Conservation (phyloP, 805 yeast genomes). For the Cephaloascus fragrans region DNA sequence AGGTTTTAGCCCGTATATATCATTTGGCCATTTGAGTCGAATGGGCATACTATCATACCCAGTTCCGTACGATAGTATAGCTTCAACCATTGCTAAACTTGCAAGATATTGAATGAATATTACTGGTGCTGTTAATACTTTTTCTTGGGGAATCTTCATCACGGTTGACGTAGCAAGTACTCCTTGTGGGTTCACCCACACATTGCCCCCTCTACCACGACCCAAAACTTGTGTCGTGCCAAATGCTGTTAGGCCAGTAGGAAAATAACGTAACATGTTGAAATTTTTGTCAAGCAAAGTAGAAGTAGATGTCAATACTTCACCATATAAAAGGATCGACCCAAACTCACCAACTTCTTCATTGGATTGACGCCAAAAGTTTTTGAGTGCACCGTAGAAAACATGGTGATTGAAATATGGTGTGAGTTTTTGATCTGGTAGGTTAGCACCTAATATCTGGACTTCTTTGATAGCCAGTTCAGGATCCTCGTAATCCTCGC, state of each 20-base stretch:
- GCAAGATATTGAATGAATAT: conserved; percentile 84
- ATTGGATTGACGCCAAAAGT: conserved; percentile 15
- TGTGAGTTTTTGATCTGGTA: conserved; percentile 46
- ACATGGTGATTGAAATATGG: conserved; percentile 62
- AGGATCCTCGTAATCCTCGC: conserved; percentile 39
- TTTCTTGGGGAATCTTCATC: conserved; percentile 43
- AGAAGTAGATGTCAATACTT: conserved; percentile 84
- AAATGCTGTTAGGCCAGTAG: conserved; percentile 58
- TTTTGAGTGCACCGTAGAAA: conserved; percentile 39
- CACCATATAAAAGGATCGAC: conserved; percentile 61
- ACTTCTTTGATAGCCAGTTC: conserved; percentile 48
- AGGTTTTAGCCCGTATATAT: conserved; percentile 68
- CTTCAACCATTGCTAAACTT: conserved; percentile 74
- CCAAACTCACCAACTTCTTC: conserved; percentile 38
- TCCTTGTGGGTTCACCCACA: conserved; percentile 93
- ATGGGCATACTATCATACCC: conserved; percentile 74
- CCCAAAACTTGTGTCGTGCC: conserved; percentile 88
- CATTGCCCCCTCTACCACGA: conserved; percentile 89
- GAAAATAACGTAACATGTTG: conserved; percentile 44
- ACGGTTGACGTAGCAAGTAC: conserved; percentile 76
- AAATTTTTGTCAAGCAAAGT: conserved; percentile 70
- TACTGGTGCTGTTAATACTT: conserved; percentile 38
- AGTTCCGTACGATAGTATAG: conserved; percentile 51
- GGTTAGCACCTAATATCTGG: conserved; percentile 28
- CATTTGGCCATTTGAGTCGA: conserved; percentile 94